Evolutionary conservation across 2,329 filamentous ascomycete species (phyloP).

Genomic region (Lojkania enalia): DNA sequence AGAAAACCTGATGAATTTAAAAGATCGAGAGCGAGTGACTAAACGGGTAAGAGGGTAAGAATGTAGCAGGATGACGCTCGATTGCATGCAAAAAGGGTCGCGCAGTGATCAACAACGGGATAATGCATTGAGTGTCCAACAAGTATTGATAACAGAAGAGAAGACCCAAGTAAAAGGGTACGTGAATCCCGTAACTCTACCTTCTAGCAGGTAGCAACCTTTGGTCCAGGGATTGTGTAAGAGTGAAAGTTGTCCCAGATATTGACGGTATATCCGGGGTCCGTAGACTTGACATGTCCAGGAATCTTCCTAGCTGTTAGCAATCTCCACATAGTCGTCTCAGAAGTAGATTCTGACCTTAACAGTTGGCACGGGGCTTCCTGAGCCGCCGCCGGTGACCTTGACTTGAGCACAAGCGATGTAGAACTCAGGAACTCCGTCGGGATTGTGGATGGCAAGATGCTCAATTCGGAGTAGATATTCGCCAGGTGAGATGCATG

Average conservation of each 20-base stretch:
- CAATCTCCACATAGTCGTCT: too few relatives aligned
- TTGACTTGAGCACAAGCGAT: conserved; percentile 53
- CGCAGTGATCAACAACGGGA: too few relatives aligned
- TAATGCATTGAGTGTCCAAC: too few relatives aligned
- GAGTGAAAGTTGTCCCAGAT: conserved; percentile 45
- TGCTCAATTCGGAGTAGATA: conserved; percentile 56
- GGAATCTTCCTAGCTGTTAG: too few relatives aligned
- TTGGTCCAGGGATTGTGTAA: conserved; percentile 42
- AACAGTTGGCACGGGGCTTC: conserved; percentile 51
- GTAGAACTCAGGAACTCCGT: conserved; percentile 35
- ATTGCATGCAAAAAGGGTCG: too few relatives aligned
- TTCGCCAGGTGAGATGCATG: conserved; percentile 48
- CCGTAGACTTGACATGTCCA: conserved; percentile 38
- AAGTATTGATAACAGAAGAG: neutral
- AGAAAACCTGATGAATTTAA: too few relatives aligned
- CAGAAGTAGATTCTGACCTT: conserved; percentile 36
- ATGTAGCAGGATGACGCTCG: too few relatives aligned
- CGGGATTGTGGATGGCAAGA: conserved; percentile 52
- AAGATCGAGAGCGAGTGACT: too few relatives aligned
- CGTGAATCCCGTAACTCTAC: too few relatives aligned
- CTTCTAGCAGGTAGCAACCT: conserved; percentile 41
- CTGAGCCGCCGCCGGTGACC: conserved; percentile 40
- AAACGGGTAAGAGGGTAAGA: too few relatives aligned
- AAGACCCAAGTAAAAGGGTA: too few relatives aligned
- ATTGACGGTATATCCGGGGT: conserved; percentile 44